Evolutionary conservation across 2,329 filamentous ascomycete species (phyloP).

Genomic region (Colletotrichum agaves): DNA sequence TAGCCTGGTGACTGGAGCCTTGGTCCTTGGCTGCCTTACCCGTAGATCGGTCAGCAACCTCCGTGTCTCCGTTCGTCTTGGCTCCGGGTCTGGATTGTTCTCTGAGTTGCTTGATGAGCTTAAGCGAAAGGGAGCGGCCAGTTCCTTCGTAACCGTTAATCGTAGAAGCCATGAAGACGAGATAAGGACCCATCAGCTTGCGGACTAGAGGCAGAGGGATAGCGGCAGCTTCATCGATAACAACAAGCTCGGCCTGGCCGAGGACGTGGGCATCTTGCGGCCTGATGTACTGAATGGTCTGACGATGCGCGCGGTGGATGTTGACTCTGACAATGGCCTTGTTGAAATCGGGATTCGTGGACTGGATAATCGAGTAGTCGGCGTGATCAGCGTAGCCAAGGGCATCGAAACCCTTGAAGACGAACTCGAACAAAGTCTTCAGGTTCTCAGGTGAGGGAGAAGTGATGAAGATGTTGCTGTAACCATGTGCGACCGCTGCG

Average conservation of each 20-base stretch:
- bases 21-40: slow-evolving; percentile 75
- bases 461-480: slow-evolving; percentile 99
- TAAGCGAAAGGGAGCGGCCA: slow-evolving; percentile 91
- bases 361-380: slow-evolving; percentile 98
- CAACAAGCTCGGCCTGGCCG: slow-evolving; percentile 92
- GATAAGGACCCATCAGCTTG: slow-evolving; percentile 95
- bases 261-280: slow-evolving; percentile 95
- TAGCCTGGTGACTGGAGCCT: slow-evolving; percentile 68
- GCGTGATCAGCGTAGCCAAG: slow-evolving; percentile 93
- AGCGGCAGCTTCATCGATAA: slow-evolving; percentile 97
- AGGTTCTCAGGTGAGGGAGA: slow-evolving; percentile 97
- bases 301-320: slow-evolving; percentile 91
- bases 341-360: slow-evolving; percentile 98
- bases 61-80: slow-evolving; percentile 66
- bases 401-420: slow-evolving; percentile 98
- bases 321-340: slow-evolving; percentile 98
- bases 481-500: slow-evolving; percentile 93
- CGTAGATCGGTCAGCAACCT: slow-evolving; percentile 82
- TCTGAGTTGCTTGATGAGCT: slow-evolving; percentile 95
- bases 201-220: slow-evolving; percentile 92
- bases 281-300: slow-evolving; percentile 98
- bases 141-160: slow-evolving; percentile 99
- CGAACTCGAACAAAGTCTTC: slow-evolving; percentile 97
- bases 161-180: slow-evolving; percentile 99
- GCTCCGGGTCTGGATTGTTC: slow-evolving; percentile 83